Evolutionary conservation across 225 moss, liverwort and hornwort species (phyloP), one percentile per base, ranked within the genome.

Genomic region (Rhytidiadelphus loreus): DNA sequence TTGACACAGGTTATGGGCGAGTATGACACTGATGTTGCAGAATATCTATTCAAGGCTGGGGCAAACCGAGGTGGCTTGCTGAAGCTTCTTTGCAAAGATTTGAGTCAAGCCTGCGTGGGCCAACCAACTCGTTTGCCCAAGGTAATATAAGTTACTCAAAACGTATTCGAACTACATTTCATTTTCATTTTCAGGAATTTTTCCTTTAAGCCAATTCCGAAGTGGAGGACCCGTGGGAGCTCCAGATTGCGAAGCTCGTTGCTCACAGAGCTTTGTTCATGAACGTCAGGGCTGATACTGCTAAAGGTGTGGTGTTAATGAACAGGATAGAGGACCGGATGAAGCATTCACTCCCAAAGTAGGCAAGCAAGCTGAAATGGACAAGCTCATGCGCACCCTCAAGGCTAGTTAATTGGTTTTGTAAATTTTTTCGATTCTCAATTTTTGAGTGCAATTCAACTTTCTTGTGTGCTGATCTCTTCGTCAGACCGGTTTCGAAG

Each of bases 291-390:
- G 33, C 50, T 86, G 64, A 83, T 76, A 39, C 41, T 82, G 39
- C 48, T 33, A 59, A 52, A 59, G 77, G 14, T 80, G 80, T 83
- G 73, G 44, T 79, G 59, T 79, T 76, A 43, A 82, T 87, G 61
- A 89, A 84, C 95, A 98, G 96, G 90, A 94, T 80, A 96, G 97
- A 89, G 92, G 91, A 84, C 91, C 95, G 76, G 94, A 92, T 58
- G 94, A 95, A 83, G 88, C 92, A 2, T 99, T 97, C 83, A 92
- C 74, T 44, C 94, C 97, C 25, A 99, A 97, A 86, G 50, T 90
- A 43, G 92, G 94, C 82, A 97, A 97, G 83, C 95, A 96, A 91
- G 98, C 96, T 77, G 97, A 99, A 89, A 95, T 97, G 96, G 96
- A 96, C 84, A 95, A 92, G 90, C 66, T 99, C 77, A 93, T 95